These are phyloP conservation scores for Venturia carpophila DNA, from an alignment of 2,329 filamentous ascomycete species.

Conservation along the genomic window DNA sequence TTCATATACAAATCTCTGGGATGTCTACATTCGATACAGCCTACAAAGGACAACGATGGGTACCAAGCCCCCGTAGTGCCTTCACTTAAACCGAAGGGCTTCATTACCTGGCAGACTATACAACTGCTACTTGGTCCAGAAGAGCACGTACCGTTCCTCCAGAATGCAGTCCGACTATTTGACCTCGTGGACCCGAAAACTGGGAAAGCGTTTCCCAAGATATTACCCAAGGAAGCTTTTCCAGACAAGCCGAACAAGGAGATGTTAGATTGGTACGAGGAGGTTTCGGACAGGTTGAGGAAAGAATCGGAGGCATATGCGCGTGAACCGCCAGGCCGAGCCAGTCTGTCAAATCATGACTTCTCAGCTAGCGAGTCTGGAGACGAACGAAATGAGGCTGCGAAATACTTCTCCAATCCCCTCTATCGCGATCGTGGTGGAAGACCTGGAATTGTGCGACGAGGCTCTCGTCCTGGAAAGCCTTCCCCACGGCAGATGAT, in stretches of 20 bases:
- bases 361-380: constrained; percentile 29
- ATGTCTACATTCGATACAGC: constrained; percentile 80
- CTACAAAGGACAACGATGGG: constrained; percentile 53
- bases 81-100: constrained; percentile 73
- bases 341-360: constrained; percentile 3
- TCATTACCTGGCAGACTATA: constrained; percentile 88
- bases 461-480: constrained; percentile 28
- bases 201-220: constrained; percentile 49
- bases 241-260: constrained; percentile 65
- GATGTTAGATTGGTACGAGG: constrained; percentile 81
- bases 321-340: background rate
- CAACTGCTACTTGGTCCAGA: constrained; percentile 81
- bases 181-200: constrained; percentile 64
- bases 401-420: constrained; percentile 43
- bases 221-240: constrained; percentile 59
- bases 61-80: constrained; percentile 72
- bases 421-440: constrained; percentile 40
- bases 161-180: constrained; percentile 72
- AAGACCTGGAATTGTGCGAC: constrained; percentile 37
- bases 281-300: constrained; percentile 62
- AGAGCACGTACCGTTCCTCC: constrained; percentile 77
- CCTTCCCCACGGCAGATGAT: constrained; percentile 24
- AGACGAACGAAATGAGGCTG: constrained; percentile 38
- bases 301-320: constrained; percentile 45
- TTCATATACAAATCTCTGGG: constrained; percentile 90